Evolutionary conservation across 2,329 filamentous ascomycete genomes (phyloP), one percentile per base, ranked within the genome.

Genomic region (Cladosporium sp.): DNA sequence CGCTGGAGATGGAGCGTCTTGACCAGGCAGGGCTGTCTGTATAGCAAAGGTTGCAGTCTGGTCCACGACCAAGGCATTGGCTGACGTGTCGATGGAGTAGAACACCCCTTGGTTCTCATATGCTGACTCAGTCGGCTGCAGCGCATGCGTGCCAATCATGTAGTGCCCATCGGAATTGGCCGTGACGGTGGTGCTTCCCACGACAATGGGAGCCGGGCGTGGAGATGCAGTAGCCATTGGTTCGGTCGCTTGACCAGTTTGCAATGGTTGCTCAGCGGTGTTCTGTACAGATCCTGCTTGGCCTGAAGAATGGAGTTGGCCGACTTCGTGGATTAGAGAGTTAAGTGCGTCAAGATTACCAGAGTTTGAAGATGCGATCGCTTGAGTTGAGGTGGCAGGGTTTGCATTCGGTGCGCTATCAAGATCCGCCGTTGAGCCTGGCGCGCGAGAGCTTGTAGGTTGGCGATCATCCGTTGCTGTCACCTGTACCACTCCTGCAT

Each of bases 131-230:
- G 19, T 37, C 3, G 61, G 61, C 28, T n/a, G 30, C 6, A 65
- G 52, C 3, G 63, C 60, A 34, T 65, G 63, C 15, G 40, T 40
- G 20, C 20, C 57, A n/a, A 65, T 52, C 12, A 65, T 55, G 28
- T 55, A 62, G 19, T 58, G 17, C 6, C 51, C 43, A 12, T 55
- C 51, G 5, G 63, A 60, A 49, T 58, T 57, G 6, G 58, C 54
- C 4, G 58, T 59, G 37, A 49, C 47, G 8, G 28, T 55, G n/a
- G 51, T 30, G 19, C 22, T 42, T 15, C 38, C 51, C 4, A 51
- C 17, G 19, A 22, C 14, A 8, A 51, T 39, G 19, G 49, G 49
- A 3, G 49, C 17, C 14, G 12, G 49, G 6, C 7, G 8, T 8
- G 25, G 12, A 5, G 22, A 45, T 15, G 12, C 9, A 25, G 14